phyloP scores from a whole-genome alignment of 208 protist species.

The Trypanosoma conorhini region DNA sequence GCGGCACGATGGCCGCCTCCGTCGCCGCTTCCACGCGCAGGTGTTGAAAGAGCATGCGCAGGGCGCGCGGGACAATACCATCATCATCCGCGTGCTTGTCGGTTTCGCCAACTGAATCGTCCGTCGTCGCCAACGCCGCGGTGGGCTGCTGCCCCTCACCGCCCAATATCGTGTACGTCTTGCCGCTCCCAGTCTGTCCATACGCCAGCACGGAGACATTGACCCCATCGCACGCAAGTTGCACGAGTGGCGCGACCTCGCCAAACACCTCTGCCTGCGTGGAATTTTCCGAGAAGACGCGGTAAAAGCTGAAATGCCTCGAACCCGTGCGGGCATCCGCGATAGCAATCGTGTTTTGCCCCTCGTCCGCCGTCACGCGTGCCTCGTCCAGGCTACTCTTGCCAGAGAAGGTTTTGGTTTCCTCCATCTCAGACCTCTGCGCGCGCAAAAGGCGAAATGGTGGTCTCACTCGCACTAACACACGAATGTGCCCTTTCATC shows the following conservation, averaged over 20 bases:
- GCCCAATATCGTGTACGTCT: constrained; percentile 76
- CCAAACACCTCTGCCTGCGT: constrained; percentile 39
- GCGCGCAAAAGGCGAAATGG: constrained; percentile 14
- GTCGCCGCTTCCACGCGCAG: constrained; percentile 7
- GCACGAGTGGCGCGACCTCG: constrained; percentile 44
- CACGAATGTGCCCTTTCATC: constrained; percentile 30
- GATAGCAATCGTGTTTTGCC: constrained; percentile 13
- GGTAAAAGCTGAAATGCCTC: constrained; percentile 29
- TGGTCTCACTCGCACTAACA: constrained; percentile 25
- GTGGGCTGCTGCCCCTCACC: not conserved
- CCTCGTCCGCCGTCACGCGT: constrained; percentile 8
- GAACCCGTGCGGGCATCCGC: not conserved
- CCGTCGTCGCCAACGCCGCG: not conserved
- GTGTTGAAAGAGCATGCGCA: constrained; percentile 27
- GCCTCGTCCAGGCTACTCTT: not conserved
- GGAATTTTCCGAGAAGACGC: constrained; percentile 17
- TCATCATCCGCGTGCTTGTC: constrained; percentile 5
- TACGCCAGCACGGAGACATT: constrained; percentile 64
- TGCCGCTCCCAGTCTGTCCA: constrained; percentile 69
- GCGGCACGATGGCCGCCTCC: constrained; percentile 6
- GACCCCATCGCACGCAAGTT: constrained; percentile 39
- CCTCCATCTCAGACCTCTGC: not conserved
- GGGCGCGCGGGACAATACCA: constrained; percentile 30
- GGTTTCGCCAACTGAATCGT: not conserved
- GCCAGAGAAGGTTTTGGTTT: not conserved